phyloP scores from a whole-genome alignment of 306 rosid genomes.

The Fragaria vesca region DNA sequence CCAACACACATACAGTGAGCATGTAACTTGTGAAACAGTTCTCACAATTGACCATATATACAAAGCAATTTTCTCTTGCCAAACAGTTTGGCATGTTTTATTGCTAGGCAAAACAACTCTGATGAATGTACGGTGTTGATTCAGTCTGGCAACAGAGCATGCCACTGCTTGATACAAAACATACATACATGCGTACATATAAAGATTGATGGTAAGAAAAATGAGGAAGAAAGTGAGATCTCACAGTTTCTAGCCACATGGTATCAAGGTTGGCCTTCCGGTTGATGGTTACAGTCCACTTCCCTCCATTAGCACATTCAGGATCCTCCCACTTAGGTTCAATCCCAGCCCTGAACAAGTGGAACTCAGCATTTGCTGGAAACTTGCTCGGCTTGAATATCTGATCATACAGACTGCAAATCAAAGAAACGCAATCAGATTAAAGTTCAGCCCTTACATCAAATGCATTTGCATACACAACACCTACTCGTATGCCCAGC shows the following conservation, averaged over 20 bases:
- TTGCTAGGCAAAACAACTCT: background rate
- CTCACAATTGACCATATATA: background rate
- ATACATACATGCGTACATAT: background rate
- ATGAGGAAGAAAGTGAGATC: background rate
- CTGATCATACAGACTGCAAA: constrained; percentile 72
- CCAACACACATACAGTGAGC: background rate
- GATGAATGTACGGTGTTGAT: background rate
- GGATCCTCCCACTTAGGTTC: constrained; percentile 99
- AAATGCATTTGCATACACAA: background rate
- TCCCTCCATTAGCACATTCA: constrained; percentile 93
- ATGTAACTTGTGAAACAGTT: background rate
- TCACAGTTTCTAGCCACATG: constrained; percentile 99
- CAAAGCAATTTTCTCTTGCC: background rate
- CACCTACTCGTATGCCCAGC: background rate
- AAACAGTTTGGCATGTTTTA: background rate
- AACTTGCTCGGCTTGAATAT: constrained; percentile 86
- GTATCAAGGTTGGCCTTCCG: constrained; percentile 64
- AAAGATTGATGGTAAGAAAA: background rate
- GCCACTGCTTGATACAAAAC: background rate
- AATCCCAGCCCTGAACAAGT: constrained; percentile 80
- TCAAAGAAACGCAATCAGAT: background rate
- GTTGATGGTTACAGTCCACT: constrained; percentile 65
- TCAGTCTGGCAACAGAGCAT: background rate
- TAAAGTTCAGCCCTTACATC: background rate
- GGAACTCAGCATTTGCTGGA: constrained; percentile 63